phyloP scores from a whole-genome alignment of 179 eudicot genomes.

The Drosera spatulata region DNA sequence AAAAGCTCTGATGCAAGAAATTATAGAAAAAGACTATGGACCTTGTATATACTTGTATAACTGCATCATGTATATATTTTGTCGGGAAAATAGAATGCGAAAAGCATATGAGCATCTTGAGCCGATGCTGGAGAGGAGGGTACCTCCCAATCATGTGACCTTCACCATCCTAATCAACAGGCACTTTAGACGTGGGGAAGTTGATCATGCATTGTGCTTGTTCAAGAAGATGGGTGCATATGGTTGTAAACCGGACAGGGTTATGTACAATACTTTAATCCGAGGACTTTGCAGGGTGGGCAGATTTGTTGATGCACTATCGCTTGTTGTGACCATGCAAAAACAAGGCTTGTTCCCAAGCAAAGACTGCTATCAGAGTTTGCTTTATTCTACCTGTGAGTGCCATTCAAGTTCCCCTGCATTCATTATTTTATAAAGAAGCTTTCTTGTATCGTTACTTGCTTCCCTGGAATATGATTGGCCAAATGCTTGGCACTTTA shows the following conservation, averaged over 20 bases:
- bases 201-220: conserved; percentile 21
- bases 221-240: conserved; percentile 23
- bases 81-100: conserved; percentile 21
- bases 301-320: conserved; percentile 30
- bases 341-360: conserved; percentile 33
- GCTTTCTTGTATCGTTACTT: conserved; percentile 18
- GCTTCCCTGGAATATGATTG: conserved; percentile 19
- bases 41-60: conserved; percentile 32
- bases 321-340: conserved; percentile 22
- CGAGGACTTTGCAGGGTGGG: conserved; percentile 26
- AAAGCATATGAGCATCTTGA: conserved; percentile 27
- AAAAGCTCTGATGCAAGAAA: conserved; percentile 10
- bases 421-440: conserved; percentile 21
- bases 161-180: conserved; percentile 34
- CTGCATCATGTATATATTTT: conserved; percentile 24
- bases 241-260: conserved; percentile 27
- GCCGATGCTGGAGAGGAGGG: conserved; percentile 23
- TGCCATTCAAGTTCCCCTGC: conserved; percentile 14
- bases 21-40: conserved; percentile 7
- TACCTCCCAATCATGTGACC: conserved; percentile 35
- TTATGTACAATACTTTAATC: conserved; percentile 26
- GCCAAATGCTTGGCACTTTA: conserved; percentile 17
- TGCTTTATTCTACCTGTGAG: conserved; percentile 24
- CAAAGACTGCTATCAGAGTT: conserved; percentile 21
- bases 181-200: conserved; percentile 26